phyloP scores from a whole-genome alignment of 1,284 basidiomycete species.

The Ceratorhiza oryzae-sativae region DNA sequence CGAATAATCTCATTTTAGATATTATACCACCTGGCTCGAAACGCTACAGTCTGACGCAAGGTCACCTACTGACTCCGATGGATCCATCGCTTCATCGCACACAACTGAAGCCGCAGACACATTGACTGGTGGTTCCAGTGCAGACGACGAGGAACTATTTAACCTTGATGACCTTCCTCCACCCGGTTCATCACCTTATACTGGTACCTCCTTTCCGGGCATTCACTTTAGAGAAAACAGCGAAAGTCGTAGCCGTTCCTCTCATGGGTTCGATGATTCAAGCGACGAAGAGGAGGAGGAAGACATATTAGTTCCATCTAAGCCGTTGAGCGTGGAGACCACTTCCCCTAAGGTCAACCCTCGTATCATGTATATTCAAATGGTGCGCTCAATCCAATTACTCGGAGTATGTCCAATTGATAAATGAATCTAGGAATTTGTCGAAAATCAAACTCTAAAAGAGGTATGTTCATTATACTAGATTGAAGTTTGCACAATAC shows the following conservation, averaged over 20 bases:
- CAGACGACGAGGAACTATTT: conserved; percentile 50
- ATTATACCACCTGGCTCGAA: conserved; percentile 82
- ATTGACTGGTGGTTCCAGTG: conserved; percentile 49
- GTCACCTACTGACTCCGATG: conserved; percentile 41
- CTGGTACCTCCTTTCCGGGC: conserved; percentile 71
- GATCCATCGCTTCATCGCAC: conserved; percentile 55
- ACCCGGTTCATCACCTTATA: conserved; percentile 42
- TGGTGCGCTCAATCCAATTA: conserved; percentile 60
- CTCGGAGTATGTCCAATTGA: neutral
- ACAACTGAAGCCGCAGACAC: conserved; percentile 48
- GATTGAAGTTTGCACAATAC: neutral
- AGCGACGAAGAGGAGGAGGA: conserved; percentile 48
- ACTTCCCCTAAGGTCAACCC: conserved; percentile 47
- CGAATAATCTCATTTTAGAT: conserved; percentile 6
- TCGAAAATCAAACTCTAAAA: conserved; percentile 83
- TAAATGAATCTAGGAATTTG: conserved; percentile 69
- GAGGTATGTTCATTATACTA: conserved; percentile 60
- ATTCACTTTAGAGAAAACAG: conserved; percentile 72
- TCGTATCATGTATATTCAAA: conserved; percentile 86
- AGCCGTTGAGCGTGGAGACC: conserved; percentile 13
- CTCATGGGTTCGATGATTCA: conserved; percentile 54
- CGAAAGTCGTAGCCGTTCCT: conserved; percentile 47
- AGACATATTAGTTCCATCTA: conserved; percentile 35
- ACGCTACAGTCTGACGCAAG: conserved; percentile 57
- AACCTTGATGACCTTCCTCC: conserved; percentile 32